Conservation (phyloP, 495 filamentous ascomycete species). For the Hypoxylon fragiforme region DNA sequence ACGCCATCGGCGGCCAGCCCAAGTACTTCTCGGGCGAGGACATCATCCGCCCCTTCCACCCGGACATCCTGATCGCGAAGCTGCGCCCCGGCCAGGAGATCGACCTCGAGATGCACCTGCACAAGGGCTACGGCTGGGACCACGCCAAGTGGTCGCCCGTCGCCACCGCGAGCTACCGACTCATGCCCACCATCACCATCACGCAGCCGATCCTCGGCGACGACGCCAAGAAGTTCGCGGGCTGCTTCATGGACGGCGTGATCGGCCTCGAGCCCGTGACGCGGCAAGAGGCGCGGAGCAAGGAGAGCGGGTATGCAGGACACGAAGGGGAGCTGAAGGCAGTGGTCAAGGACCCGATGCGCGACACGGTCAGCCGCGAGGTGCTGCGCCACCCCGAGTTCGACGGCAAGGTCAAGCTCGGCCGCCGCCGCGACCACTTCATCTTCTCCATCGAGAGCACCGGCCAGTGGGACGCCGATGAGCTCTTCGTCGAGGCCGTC, state of each 20-base stretch:
- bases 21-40: constrained; percentile 67
- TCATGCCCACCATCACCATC: constrained; percentile 86
- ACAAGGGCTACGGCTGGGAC: constrained; percentile 92
- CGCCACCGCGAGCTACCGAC: constrained; percentile 87
- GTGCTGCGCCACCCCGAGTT: constrained; percentile 91
- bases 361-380: constrained; percentile 93
- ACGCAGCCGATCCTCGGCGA: constrained; percentile 76
- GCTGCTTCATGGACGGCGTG: constrained; percentile 89
- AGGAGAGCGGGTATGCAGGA: constrained; percentile 70
- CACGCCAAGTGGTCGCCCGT: constrained; percentile 98
- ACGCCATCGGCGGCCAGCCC: constrained; percentile 72
- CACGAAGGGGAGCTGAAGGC: constrained; percentile 78
- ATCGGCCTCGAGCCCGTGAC: constrained; percentile 78
- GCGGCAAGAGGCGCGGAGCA: constrained; percentile 60
- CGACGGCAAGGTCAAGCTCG: constrained; percentile 90
- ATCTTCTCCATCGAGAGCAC: constrained; percentile 95
- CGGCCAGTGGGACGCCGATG: constrained; percentile 88
- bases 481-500: constrained; percentile 86
- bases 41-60: constrained; percentile 74
- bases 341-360: constrained; percentile 78
- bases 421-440: constrained; percentile 89
- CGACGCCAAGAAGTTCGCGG: constrained; percentile 85
- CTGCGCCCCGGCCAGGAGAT: constrained; percentile 89
- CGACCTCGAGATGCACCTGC: constrained; percentile 78
- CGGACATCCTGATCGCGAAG: constrained; percentile 93